Conservation (phyloP, 1,139 yeast species). For the Candida sanyaensis region DNA sequence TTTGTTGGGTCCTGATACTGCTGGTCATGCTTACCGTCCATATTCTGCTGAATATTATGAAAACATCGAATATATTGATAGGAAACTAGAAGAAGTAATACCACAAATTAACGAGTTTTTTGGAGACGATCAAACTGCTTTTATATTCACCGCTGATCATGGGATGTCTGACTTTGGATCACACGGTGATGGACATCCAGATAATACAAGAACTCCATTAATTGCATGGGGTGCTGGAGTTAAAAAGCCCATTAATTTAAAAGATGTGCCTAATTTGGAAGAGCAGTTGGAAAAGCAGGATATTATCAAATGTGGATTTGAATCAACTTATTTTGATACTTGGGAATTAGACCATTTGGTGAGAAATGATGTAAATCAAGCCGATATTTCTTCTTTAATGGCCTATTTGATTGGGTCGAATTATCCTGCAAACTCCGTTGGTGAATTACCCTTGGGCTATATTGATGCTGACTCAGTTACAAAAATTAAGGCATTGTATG, state of each 20-base stretch:
- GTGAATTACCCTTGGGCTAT: conserved; percentile 82
- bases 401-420: conserved; percentile 85
- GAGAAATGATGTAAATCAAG: conserved; percentile 91
- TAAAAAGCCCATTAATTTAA: conserved; percentile 57
- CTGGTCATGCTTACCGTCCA: conserved; percentile 96
- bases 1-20: conserved; percentile 92
- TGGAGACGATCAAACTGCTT: conserved; percentile 84
- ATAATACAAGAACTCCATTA: conserved; percentile 93
- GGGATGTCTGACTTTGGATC: conserved; percentile 99
- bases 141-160: conserved; percentile 95
- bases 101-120: conserved; percentile 73
- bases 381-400: conserved; percentile 95
- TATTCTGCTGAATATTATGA: conserved; percentile 94
- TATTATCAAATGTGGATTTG: conserved; percentile 46
- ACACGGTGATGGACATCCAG: conserved; percentile 99
- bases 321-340: conserved; percentile 62
- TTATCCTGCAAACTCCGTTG: conserved; percentile 94
- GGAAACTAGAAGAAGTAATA: conserved; percentile 61
- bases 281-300: conserved; percentile 41
- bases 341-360: conserved; percentile 76
- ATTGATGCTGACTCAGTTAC: conserved; percentile 56
- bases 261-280: conserved; percentile 24
- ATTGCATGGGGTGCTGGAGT: conserved; percentile 99
- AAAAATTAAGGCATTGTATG: conserved; percentile 73
- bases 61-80: conserved; percentile 84